Conservation (phyloP, 2,329 filamentous ascomycete genomes). For the Stemphylium vesicarium region DNA sequence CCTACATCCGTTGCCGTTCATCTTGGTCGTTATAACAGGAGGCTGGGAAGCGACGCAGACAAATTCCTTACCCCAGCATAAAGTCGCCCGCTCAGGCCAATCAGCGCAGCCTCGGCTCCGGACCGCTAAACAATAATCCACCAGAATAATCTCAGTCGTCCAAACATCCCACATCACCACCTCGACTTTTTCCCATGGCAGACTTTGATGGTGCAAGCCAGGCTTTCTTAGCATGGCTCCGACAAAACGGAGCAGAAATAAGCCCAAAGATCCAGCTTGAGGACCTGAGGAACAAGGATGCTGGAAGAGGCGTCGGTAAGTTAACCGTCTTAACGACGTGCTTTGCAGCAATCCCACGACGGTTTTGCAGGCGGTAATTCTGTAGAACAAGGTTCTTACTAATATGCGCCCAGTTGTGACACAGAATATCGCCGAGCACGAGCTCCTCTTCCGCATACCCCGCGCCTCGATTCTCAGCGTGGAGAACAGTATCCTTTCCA, state of each 20-base stretch:
- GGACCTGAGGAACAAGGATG: slow-evolving; percentile 62
- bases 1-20: background rate
- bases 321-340: slow-evolving; percentile 33
- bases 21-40: background rate
- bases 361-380: background rate
- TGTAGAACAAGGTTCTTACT: background rate
- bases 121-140: slow-evolving; percentile 27
- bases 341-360: background rate
- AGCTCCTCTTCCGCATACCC: slow-evolving; percentile 81
- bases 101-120: slow-evolving; percentile 29
- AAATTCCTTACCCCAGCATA: slow-evolving; percentile 4
- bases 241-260: slow-evolving; percentile 59
- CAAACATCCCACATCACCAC: slow-evolving; percentile 20
- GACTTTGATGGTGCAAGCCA: slow-evolving; percentile 54
- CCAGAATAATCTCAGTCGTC: slow-evolving; percentile 21
- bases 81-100: slow-evolving; percentile 23
- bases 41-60: background rate
- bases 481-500: slow-evolving; percentile 72
- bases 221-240: slow-evolving; percentile 65
- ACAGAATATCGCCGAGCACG: slow-evolving; percentile 73
- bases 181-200: slow-evolving; percentile 28
- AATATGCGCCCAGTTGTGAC: slow-evolving; percentile 66
- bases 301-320: slow-evolving; percentile 70
- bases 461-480: slow-evolving; percentile 72
- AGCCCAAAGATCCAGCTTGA: slow-evolving; percentile 64